Base-by-base conservation (phyloP, 2,329 filamentous ascomycete genomes). In the Colletotrichum sp. region DNA sequence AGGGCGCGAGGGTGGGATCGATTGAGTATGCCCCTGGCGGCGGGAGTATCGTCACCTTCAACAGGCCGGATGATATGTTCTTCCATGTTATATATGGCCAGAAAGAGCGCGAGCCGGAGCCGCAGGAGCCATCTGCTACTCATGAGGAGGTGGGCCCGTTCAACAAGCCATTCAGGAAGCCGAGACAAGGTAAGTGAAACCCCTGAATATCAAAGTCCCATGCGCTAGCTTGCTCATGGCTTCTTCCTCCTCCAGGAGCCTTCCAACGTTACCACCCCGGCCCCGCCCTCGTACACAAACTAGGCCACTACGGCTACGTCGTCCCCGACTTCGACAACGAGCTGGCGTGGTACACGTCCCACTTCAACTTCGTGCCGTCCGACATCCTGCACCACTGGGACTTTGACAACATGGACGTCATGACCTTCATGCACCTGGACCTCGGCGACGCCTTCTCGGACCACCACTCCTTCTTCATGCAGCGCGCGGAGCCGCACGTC, bases 391-490 rank as follows among this genome's bases (percentile, higher is more conserved):
- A 77, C 39, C 63, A 77, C 30, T 62, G 34, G 66, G 72, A 66
- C 39, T 57, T 55, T 13, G 24, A 72, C 9, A 59, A 78, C 15
- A 70, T 78, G n/a, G 78, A 80, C 16, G 75, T 80, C 3, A 26
- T 87, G 3, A 84, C 86, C 5, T 92, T 93, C 79, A 80, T 88
- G 28, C 90, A 91, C 77, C 83, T 92, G 18, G 90, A 92, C 78
- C 83, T 87, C 2, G 91, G 90, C 0, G 79, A 84, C 0, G 82
- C 84, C 2, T 87, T 85, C 74, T 85, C 86, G 0, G 91, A 92
- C 79, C 91, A 92, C 79, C 91, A 92, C 79, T 85, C 83, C 3
- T 87, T 92, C 72, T 91, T 92, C 83, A 84, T 91, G 76, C 21
- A 76, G 78, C 80, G 71, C 84, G 80, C 79, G 3, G 78, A 78